Evolutionary conservation across 257 asterid species (phyloP).

Genomic region (Sherardia arvensis): DNA sequence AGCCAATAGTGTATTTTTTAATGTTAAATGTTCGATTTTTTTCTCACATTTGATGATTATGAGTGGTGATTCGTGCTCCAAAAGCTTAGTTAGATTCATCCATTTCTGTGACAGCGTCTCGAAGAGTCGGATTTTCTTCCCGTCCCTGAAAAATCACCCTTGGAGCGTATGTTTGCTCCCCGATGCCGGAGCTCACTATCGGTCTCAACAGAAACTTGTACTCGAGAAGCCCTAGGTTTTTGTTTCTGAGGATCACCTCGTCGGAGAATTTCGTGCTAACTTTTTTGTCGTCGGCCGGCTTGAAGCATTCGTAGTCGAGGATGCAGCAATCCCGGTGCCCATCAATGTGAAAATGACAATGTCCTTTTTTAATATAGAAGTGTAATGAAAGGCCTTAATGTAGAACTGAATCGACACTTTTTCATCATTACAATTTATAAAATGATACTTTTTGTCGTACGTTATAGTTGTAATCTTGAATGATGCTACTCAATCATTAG

Average conservation of each 20-base stretch:
- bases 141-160: constrained; percentile 53
- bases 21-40: too few species aligned
- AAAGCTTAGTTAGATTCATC: too few species aligned
- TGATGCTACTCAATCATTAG: too few species aligned
- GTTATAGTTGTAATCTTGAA: too few species aligned
- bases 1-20: too few species aligned
- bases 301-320: constrained; percentile 69
- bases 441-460: too few species aligned
- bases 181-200: constrained; percentile 79
- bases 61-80: too few species aligned
- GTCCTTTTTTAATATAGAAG: constrained; percentile 22
- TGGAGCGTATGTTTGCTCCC: constrained; percentile 85
- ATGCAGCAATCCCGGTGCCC: constrained; percentile 51
- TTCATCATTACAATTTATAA: too few species aligned
- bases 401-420: too few species aligned
- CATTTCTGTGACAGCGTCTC: constrained; percentile 55
- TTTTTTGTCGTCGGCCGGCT: constrained; percentile 39
- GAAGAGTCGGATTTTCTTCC: constrained; percentile 41
- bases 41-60: too few species aligned
- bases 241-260: constrained; percentile 54
- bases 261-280: constrained; percentile 58
- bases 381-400: constrained; percentile 41
- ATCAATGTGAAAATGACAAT: constrained; percentile 14
- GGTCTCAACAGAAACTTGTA: constrained; percentile 71
- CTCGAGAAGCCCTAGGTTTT: constrained; percentile 56